Base-by-base conservation (phyloP, 495 filamentous ascomycete species). In the Viridothelium virens region DNA sequence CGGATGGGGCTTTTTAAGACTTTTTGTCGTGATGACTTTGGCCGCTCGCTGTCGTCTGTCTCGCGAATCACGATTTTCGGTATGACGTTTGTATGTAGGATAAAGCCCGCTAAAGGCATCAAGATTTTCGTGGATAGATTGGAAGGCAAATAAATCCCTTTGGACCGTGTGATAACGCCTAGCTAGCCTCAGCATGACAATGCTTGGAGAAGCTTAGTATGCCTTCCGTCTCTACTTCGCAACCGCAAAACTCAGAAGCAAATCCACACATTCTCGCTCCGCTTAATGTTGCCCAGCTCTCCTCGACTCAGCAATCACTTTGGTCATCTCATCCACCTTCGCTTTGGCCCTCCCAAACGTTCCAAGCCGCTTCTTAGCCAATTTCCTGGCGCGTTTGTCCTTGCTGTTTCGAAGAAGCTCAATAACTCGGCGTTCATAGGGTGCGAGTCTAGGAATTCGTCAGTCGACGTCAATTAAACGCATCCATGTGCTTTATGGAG, bases 281-380 rank as follows among this genome's bases (percentile, higher is more conserved):
- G 48, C 31, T 36, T 36, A 59, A 36, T 59, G 53, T 36, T 92
- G 90, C 81, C 81, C 87, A 33, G 84, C 81, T 74, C 94, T 85
- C 76, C 94, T 90, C 72, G 91, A 87, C 85, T 98, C 94, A 73
- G 92, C 92, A 80, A 97, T 97, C 78, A 97, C 89, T 74, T 89
- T 86, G 82, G 91, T 89, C 82, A 98, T 90, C 83, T 96, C 92
- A 78, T 98, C 94, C 70, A 97, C 94, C 91, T 97, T 97, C 76
- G 85, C 85, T 93, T 98, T 98, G 72, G 92, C 94, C 76, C 94
- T 92, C 74, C 87, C 87, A 81, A 96, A 97, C 73, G 94, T 97
- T 74, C 94, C 94, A 83, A 98, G 92, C 81, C 94, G 85, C 89
- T 96, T 97, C 93, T 98, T 98, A 71, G 94, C 94, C 76, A 96